A percentile compares a stretch with the other conserved stretches of the same genome.
Conservation (phyloP, 75 land plant species). For the Cryptomeria japonica region DNA sequence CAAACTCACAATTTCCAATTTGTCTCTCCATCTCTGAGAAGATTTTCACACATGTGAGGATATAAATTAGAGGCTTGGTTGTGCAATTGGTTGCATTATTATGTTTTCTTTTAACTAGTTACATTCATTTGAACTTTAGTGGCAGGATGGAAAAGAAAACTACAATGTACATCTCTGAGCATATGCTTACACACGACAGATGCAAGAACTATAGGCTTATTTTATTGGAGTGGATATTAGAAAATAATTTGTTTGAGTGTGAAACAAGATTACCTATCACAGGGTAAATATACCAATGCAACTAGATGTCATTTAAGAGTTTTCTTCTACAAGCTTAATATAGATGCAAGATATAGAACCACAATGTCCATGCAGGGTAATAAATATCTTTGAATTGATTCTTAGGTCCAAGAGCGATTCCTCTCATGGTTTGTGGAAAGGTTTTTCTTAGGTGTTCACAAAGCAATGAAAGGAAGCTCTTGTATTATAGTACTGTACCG, state of each 20-base stretch:
- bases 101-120: not conserved
- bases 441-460: not conserved
- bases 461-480: not conserved
- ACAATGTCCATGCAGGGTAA: not conserved
- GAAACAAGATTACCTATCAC: not conserved
- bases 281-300: not conserved
- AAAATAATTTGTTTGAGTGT: too few relatives aligned
- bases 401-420: not conserved
- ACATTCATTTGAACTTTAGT: not conserved
- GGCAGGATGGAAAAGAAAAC: not conserved
- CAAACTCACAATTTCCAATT: not conserved
- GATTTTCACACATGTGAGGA: not conserved
- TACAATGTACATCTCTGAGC: not conserved
- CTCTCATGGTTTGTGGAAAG: not conserved
- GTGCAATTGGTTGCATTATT: not conserved
- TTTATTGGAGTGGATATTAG: not conserved
- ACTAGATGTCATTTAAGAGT: not conserved
- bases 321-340: not conserved
- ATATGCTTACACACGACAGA: not conserved
- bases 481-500: not conserved
- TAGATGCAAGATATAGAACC: not conserved
- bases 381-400: not conserved
- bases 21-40: not conserved
- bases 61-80: not conserved
- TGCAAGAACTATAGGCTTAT: not conserved